Base-by-base conservation (phyloP, 2,329 filamentous ascomycete species). In the Sarocladium brachiariae region DNA sequence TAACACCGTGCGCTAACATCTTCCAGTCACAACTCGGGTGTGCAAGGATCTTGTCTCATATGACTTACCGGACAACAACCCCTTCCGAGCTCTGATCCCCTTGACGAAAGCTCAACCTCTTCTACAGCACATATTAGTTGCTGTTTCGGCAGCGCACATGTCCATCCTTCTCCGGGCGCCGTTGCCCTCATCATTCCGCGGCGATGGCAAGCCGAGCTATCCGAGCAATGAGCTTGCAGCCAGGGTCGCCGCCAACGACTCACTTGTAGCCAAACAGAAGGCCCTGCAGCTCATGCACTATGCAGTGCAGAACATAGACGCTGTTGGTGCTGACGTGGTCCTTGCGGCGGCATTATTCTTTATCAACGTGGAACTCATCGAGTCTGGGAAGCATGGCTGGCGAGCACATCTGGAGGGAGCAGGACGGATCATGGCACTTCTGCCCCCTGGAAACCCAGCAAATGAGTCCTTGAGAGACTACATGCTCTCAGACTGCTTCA, bases 1-100 rank as follows among this genome's bases (percentile, higher is more conserved):
- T 27, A 11, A 37, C 18, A 31, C 27, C 4, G 9, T 7, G 8
- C 25, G 16, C 25, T 53, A 41, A 49, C 37, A 34, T 46, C 16
- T 14, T 37, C 0, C 70, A 78, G 71, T 77, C 63, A 61, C 73
- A 50, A 65, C 60, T n/a, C 62, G 73, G 34, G 65, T 82, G 46
- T 80, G 76, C 63, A 71, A 66, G 58, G 77, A 80, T 56, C 67
- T 81, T 37, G 72, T 76, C 50, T 69, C 72, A 23, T 65, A 68
- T 49, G 74, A 76, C 59, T 56, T 69, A 45, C 65, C 66, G 13
- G 65, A 70, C 9, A 58, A 57, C 49, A 77, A 77, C 58, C 73
- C 73, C 6, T 76, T 75, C 57, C 71, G 72, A 53, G 63, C 57
- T 46, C 63, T 76, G 25, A 59, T 76, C 47, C 66, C 71, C 8